Conservation (phyloP, 2,329 filamentous ascomycete species). For the Aurifilum marmelostoma region DNA sequence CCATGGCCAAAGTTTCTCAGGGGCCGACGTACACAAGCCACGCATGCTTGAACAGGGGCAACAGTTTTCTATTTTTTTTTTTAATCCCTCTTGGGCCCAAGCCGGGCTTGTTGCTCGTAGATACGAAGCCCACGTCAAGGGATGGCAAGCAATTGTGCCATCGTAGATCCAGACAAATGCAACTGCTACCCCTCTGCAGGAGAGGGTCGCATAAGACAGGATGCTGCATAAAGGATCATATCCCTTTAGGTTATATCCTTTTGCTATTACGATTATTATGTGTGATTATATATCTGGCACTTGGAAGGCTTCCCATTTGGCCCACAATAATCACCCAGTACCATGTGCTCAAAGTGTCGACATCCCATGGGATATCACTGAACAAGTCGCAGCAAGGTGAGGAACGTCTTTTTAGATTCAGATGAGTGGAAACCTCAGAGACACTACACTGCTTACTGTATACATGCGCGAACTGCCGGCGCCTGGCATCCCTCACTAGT, state of each 20-base stretch:
- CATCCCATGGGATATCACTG: too few species aligned
- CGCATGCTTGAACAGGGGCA: slow-evolving; percentile 1
- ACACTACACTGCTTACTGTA: too few species aligned
- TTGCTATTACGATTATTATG: not conserved
- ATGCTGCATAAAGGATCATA: not conserved
- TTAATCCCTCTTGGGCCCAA: too few species aligned
- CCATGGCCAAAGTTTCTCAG: not conserved
- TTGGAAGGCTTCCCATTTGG: not conserved
- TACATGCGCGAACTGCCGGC: not conserved
- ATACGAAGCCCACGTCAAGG: not conserved
- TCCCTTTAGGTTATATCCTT: not conserved
- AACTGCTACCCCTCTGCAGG: not conserved
- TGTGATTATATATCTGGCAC: not conserved
- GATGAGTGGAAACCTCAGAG: not conserved
- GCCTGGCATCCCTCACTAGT: not conserved
- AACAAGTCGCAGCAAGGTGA: not conserved
- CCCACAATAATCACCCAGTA: not conserved
- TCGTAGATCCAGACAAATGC: not conserved
- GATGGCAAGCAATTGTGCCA: not conserved
- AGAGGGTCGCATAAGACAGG: not conserved
- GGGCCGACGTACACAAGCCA: not conserved
- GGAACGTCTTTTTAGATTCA: not conserved
- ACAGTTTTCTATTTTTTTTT: too few species aligned
- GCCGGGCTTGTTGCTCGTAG: not conserved
- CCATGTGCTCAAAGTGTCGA: too few species aligned